A percentile compares a stretch with the other conserved stretches of the same genome.
phyloP scores from a whole-genome alignment of 345 rosid species.

The Eutrema yunnanense region DNA sequence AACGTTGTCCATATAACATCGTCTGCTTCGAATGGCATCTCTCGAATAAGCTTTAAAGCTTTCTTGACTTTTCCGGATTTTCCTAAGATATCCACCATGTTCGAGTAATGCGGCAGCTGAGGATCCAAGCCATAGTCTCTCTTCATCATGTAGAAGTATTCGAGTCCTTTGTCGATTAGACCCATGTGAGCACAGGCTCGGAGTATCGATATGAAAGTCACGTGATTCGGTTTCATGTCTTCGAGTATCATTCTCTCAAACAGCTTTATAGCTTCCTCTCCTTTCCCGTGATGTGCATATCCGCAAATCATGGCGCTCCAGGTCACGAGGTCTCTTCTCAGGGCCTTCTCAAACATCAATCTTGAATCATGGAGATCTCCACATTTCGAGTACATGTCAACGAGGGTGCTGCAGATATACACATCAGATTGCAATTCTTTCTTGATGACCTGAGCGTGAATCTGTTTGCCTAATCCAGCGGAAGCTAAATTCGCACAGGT shows the following conservation, averaged over 20 bases:
- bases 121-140: slow-evolving; percentile 55
- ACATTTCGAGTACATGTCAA: slow-evolving; percentile 95
- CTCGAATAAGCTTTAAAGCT: slow-evolving; percentile 51
- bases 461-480: slow-evolving; percentile 73
- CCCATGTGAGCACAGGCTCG: slow-evolving; percentile 93
- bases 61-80: slow-evolving; percentile 57
- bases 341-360: slow-evolving; percentile 63
- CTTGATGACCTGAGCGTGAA: slow-evolving; percentile 80
- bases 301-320: slow-evolving; percentile 96
- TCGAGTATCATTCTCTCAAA: slow-evolving; percentile 54
- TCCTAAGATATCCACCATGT: slow-evolving; percentile 90
- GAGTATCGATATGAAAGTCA: slow-evolving; percentile 87
- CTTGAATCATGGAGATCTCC: slow-evolving; percentile 74
- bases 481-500: slow-evolving; percentile 84
- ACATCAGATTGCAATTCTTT: slow-evolving; percentile 63
- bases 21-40: slow-evolving; percentile 82
- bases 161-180: slow-evolving; percentile 49
- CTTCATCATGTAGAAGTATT: slow-evolving; percentile 64
- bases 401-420: slow-evolving; percentile 79
- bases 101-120: slow-evolving; percentile 76
- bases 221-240: slow-evolving; percentile 60
- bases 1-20: slow-evolving; percentile 81
- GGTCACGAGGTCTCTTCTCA: slow-evolving; percentile 61
- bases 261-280: slow-evolving; percentile 58
- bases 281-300: slow-evolving; percentile 82